A percentile compares a stretch with the other conserved stretches of the same genome.
phyloP scores from a whole-genome alignment of 2,329 filamentous ascomycete species.

The Akanthomyces muscarius region DNA sequence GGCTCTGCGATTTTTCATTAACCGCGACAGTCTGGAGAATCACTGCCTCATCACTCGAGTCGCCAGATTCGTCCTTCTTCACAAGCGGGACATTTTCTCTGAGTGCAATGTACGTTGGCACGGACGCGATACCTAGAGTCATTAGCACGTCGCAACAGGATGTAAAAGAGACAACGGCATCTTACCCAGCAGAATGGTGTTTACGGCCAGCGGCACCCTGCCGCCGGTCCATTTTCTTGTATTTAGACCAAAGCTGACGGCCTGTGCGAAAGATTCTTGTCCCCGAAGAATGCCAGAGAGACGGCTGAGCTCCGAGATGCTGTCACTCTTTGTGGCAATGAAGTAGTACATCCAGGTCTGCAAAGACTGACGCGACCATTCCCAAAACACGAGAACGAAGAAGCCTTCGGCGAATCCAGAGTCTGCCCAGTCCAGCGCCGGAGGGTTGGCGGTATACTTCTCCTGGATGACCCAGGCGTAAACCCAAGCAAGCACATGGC shows the following conservation, averaged over 20 bases:
- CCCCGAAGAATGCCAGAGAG: constrained; percentile 38
- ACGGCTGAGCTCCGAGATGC: constrained; percentile 48
- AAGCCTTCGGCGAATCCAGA: constrained; percentile 44
- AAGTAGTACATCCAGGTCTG: constrained; percentile 57
- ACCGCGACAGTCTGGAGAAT: not conserved
- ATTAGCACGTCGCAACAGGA: not conserved
- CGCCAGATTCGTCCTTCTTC: constrained; percentile 3
- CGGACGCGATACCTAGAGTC: constrained; percentile 24
- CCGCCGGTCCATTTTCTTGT: constrained; percentile 36
- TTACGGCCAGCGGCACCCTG: constrained; percentile 36
- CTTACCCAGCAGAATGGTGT: constrained; percentile 37
- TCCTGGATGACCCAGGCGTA: constrained; percentile 52
- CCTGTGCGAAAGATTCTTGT: constrained; percentile 39
- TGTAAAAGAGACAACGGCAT: not conserved
- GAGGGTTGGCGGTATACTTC: constrained; percentile 41
- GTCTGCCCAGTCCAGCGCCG: constrained; percentile 37
- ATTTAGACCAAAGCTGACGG: constrained; percentile 37
- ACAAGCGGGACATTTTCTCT: constrained; percentile 26
- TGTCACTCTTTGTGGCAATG: constrained; percentile 51
- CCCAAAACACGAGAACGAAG: constrained; percentile 46
- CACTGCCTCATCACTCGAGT: constrained; percentile 9
- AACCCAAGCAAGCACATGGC: constrained; percentile 46
- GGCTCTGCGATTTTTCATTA: not conserved
- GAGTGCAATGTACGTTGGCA: constrained; percentile 30
- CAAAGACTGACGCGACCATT: constrained; percentile 47